Percentiles rank a stretch among this genome's conserved stretches.
phyloP scores from a whole-genome alignment of 192 early-diverging fungal species.

The Piromyces finnis region DNA sequence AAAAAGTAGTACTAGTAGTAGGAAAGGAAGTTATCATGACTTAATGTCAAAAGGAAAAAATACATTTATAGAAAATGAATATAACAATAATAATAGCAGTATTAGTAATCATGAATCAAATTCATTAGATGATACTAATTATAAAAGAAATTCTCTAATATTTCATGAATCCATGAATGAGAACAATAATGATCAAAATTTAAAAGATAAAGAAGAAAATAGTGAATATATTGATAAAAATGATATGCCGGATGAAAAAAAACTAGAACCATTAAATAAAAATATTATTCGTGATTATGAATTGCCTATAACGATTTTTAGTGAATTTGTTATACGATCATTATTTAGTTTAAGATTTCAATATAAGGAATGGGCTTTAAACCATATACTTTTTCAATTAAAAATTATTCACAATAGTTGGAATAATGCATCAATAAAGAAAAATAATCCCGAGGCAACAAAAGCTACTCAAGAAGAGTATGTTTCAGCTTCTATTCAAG shows the following conservation, averaged over 20 bases:
- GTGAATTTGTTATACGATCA: background rate
- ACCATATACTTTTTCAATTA: background rate
- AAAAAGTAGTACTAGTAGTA: too few species aligned
- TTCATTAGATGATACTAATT: too few species aligned
- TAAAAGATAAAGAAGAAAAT: background rate
- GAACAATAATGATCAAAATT: too few species aligned
- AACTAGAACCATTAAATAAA: background rate
- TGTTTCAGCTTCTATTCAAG: background rate
- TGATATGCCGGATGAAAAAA: background rate
- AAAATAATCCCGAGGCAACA: background rate
- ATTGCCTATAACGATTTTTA: background rate
- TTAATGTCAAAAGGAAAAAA: too few species aligned
- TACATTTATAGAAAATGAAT: too few species aligned
- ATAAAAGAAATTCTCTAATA: too few species aligned
- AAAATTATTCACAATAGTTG: background rate
- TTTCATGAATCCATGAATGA: too few species aligned
- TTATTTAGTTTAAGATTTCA: background rate
- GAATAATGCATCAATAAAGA: background rate
- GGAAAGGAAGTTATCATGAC: too few species aligned
- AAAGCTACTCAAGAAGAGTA: background rate
- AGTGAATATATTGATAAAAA: background rate
- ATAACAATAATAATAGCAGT: too few species aligned
- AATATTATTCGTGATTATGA: background rate
- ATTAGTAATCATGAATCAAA: too few species aligned
- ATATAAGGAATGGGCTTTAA: background rate